Evolutionary conservation across 768 basidiomycete species (phyloP), one percentile per base, ranked within the genome.

Genomic region (Calvatia gigantea): DNA sequence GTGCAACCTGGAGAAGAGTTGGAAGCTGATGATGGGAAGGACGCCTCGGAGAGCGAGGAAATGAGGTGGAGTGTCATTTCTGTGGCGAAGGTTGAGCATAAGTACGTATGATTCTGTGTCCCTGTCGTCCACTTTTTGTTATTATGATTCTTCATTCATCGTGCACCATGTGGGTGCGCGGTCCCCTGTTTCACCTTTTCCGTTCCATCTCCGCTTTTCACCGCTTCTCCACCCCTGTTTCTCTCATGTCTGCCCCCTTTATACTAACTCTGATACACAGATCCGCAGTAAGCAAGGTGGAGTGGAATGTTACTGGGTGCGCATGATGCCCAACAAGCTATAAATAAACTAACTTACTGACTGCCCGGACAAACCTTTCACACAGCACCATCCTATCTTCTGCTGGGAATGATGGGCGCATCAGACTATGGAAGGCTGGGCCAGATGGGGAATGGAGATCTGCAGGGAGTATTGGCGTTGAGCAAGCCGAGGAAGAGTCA

Each of bases 231-330:
- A 1, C 11, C 12, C n/a, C 35, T 9, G 12, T 37, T n/a, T 3
- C 11, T 37, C 4, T 37, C 11, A 37, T 12, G 35, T 12, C 8
- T 11, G 5, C 8, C 9, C 19, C 19, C 29, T 23, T 46, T 41
- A 51, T 14, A 7, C 1, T 3, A 29, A 41, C 9, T 17, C 15
- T n/a, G 11, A 23, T 28, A 45, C 59, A 19, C 57, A 89, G 89
- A 59, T 85, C 87, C 0, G 79, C 86, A 3, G 82, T 95, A 8
- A 87, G 87, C 2, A 79, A 87, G 61, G 94, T 99, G 0, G 94
- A 95, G 67, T 98, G 96, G 93, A 96, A 96, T 66, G 85, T 94
- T 46, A 90, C 87, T 31, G 90, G 90, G 88, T 91, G 60, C 2
- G 70, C 58, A 4, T 62, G 58, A 35, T 41, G 31, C 19, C 21